These are phyloP conservation scores for Alternaria viburni DNA, from an alignment of 2,329 filamentous ascomycete species.

Conservation along the genomic window DNA sequence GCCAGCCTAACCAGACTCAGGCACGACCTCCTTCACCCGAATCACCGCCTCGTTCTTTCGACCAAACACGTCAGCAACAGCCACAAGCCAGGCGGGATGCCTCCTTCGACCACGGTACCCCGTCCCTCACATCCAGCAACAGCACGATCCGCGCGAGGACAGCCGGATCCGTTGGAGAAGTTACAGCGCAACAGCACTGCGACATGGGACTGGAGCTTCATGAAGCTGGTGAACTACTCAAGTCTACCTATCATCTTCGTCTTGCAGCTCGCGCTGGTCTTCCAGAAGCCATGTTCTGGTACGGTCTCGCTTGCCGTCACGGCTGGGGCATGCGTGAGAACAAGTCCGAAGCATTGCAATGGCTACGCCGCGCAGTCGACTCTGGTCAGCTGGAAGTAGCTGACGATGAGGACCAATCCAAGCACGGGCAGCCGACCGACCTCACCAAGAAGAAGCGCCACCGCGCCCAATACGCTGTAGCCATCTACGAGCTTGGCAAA, in stretches of 20 bases:
- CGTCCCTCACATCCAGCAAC: conserved; percentile 52
- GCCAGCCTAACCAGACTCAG: conserved; percentile 42
- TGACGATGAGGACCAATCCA: conserved; percentile 73
- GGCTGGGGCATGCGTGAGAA: conserved; percentile 98
- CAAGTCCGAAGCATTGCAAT: conserved; percentile 85
- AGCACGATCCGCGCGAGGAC: conserved; percentile 55
- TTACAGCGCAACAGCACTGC: conserved; percentile 86
- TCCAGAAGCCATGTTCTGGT: conserved; percentile 93
- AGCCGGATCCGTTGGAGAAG: conserved; percentile 60
- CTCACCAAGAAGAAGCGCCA: conserved; percentile 77
- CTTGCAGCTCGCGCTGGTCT: conserved; percentile 85
- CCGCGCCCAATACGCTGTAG: conserved; percentile 91
- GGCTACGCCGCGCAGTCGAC: conserved; percentile 91
- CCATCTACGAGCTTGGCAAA: conserved; percentile 94
- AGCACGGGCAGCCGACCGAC: conserved; percentile 68
- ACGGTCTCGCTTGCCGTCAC: conserved; percentile 91
- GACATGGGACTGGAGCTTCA: conserved; percentile 89
- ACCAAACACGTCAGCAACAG: conserved; percentile 29
- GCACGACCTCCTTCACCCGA: conserved; percentile 47
- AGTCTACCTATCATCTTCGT: conserved; percentile 95
- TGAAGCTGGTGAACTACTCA: conserved; percentile 83
- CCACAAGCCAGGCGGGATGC: conserved; percentile 14
- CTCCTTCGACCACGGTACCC: conserved; percentile 33
- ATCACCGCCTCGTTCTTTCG: conserved; percentile 48
- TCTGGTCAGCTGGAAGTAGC: conserved; percentile 81